Conservation (phyloP, 441 rosid genomes). For the Adansonia madagascariensis region DNA sequence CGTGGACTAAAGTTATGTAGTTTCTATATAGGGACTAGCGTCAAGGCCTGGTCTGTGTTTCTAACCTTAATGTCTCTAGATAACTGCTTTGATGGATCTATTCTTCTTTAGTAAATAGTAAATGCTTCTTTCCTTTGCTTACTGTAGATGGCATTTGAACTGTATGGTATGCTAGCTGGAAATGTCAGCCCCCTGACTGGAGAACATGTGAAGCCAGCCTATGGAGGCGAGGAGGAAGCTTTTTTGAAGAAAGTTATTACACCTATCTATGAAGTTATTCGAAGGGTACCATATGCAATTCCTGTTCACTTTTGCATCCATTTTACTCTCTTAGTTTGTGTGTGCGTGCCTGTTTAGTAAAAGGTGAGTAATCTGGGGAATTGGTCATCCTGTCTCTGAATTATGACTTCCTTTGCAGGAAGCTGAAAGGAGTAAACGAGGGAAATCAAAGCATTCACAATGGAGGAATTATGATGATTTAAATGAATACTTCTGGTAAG, state of each 20-base stretch:
- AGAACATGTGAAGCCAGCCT: conserved; percentile 91
- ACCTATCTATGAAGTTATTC: conserved; percentile 85
- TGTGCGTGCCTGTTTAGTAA: neutral
- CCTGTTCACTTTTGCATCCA: neutral
- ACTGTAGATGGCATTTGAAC: conserved; percentile 92
- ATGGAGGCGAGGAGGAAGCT: conserved; percentile 98
- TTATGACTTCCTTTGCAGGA: conserved; percentile 55
- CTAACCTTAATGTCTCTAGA: neutral
- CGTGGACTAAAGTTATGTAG: neutral
- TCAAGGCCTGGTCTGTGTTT: neutral
- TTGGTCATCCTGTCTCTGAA: neutral
- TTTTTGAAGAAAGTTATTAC: conserved; percentile 88
- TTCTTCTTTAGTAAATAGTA: conserved; percentile 7
- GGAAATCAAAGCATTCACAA: conserved; percentile 95
- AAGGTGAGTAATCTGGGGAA: neutral
- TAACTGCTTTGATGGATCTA: neutral
- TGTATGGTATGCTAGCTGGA: conserved; percentile 96
- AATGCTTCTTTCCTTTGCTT: conserved; percentile 25
- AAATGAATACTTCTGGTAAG: conserved; percentile 95
- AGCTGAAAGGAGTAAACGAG: conserved; percentile 77
- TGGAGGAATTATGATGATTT: conserved; percentile 99
- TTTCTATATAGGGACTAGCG: neutral
- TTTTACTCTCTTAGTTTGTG: neutral
- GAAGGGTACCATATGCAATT: conserved; percentile 49
- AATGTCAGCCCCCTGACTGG: conserved; percentile 97